Evolutionary conservation across 768 basidiomycete genomes (phyloP), one percentile per base, ranked within the genome.

Genomic region (Kwoniella newhampshirensis): DNA sequence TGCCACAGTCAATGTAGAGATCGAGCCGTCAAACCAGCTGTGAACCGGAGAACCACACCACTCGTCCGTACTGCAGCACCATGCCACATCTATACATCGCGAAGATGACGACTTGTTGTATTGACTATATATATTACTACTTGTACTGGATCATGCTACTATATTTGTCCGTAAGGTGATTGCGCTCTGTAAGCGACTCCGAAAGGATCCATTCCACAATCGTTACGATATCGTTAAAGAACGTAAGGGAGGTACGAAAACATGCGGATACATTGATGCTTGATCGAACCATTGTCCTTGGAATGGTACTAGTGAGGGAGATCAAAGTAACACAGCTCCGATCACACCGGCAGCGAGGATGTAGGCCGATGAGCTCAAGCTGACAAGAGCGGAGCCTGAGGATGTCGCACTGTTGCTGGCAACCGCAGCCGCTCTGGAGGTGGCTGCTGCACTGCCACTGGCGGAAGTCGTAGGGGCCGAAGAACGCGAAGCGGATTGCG

Each of bases 401-500:
- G 47, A 48, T 9, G 32, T 32, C 32, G 32, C 32, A 32, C n/a
- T 48, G 47, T 48, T 48, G 47, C 35, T 48, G 15, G 47, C 27
- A 23, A 13, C 36, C 26, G 45, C 25, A 2, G 43, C 36, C 18
- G 54, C 35, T 5, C 30, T 21, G 4, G 54, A 45, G n/a, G 39
- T 30, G 20, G 20, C 11, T 20, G 54, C 13, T 27, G 45, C 54
- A n/a, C 32, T 32, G 32, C 7, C 32, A 32, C 32, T 48, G 15
- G 28, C 27, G n/a, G 18, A 23, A 40, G 36, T n/a, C 2, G 43
- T 25, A 28, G 54, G 27, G 11, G 43, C 30, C 25, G 20, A 23
- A 21, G 54, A 26, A n/a, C 32, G 44, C 6, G 27, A 30, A 43
- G 62, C 49, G 5, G 66, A 54, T n/a, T n/a, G n/a, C 13, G 64